Percentiles rank a stretch among this genome's conserved stretches.
Evolutionary conservation across 331 rosid species (phyloP).

Genomic region (Malus hybrid): DNA sequence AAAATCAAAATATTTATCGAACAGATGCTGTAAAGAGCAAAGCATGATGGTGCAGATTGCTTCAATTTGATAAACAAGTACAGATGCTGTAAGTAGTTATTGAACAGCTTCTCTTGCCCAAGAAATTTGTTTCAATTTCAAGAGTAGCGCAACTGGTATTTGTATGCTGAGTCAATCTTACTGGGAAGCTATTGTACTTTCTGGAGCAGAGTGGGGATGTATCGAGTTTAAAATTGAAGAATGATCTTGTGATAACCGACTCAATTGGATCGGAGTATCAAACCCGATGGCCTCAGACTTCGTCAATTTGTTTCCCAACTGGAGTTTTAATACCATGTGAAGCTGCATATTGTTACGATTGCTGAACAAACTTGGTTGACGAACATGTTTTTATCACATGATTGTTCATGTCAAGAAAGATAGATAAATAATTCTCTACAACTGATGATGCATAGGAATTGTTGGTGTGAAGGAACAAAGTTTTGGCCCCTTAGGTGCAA

Average conservation of each 20-base stretch:
- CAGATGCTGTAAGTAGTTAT: too few species aligned
- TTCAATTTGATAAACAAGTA: too few species aligned
- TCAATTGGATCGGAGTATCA: too few species aligned
- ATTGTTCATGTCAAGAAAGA: background rate
- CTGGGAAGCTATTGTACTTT: background rate
- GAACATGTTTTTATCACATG: background rate
- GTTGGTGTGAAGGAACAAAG: background rate
- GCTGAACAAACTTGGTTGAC: background rate
- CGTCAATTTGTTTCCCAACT: too few species aligned
- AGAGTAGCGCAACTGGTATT: background rate
- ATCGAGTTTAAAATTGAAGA: background rate
- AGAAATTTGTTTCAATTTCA: background rate
- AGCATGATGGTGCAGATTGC: too few species aligned
- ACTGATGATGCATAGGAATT: background rate
- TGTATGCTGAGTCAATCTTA: background rate
- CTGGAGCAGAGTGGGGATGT: background rate
- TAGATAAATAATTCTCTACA: background rate
- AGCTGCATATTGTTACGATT: too few species aligned
- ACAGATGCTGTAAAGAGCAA: too few species aligned
- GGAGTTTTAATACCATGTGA: too few species aligned
- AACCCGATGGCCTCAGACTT: background rate
- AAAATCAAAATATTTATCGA: too few species aligned
- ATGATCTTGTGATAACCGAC: background rate
- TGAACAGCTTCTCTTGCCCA: background rate
- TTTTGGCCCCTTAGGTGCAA: background rate